Percentiles rank a stretch among this genome's conserved stretches.
phyloP scores from a whole-genome alignment of 495 filamentous ascomycete species.

The Talaromyces wortmannii region DNA sequence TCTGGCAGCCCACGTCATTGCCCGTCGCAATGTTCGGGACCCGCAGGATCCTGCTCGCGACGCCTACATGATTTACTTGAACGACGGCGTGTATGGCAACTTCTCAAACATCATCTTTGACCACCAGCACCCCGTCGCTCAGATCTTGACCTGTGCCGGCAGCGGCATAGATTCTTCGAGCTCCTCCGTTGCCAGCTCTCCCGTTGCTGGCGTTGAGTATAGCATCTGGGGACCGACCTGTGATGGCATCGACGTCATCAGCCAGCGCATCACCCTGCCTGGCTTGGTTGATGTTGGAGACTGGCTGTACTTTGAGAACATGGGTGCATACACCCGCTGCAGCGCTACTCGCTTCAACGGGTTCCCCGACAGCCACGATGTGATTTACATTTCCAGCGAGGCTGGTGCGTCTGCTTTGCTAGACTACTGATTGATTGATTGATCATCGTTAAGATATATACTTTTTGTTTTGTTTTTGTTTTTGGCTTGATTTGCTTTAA shows the following conservation, averaged over 20 bases:
- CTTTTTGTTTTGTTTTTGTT: neutral
- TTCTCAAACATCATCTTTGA: slow-evolving; percentile 99
- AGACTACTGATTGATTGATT: slow-evolving; percentile 32
- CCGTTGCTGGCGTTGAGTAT: slow-evolving; percentile 45
- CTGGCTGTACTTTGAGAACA: slow-evolving; percentile 97
- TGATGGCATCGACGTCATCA: slow-evolving; percentile 92
- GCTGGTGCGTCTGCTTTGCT: slow-evolving; percentile 74
- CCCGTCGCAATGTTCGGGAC: slow-evolving; percentile 78
- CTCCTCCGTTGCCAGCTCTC: slow-evolving; percentile 20
- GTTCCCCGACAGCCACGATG: slow-evolving; percentile 87
- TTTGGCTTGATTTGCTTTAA: neutral
- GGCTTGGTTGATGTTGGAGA: slow-evolving; percentile 80
- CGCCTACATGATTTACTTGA: slow-evolving; percentile 93
- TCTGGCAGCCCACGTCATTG: slow-evolving; percentile 88
- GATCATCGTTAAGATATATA: neutral
- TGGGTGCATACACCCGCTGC: slow-evolving; percentile 98
- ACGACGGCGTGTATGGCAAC: slow-evolving; percentile 96
- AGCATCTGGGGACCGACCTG: slow-evolving; percentile 98
- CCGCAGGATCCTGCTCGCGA: slow-evolving; percentile 43
- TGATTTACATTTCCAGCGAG: slow-evolving; percentile 92
- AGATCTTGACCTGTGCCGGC: slow-evolving; percentile 59
- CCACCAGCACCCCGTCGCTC: slow-evolving; percentile 85
- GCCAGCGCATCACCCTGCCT: slow-evolving; percentile 63
- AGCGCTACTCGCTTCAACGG: slow-evolving; percentile 98
- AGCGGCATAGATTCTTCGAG: slow-evolving; percentile 37